These are phyloP conservation scores for Brettanomyces sp. DNA, from an alignment of 805 yeast species.

Conservation along the genomic window DNA sequence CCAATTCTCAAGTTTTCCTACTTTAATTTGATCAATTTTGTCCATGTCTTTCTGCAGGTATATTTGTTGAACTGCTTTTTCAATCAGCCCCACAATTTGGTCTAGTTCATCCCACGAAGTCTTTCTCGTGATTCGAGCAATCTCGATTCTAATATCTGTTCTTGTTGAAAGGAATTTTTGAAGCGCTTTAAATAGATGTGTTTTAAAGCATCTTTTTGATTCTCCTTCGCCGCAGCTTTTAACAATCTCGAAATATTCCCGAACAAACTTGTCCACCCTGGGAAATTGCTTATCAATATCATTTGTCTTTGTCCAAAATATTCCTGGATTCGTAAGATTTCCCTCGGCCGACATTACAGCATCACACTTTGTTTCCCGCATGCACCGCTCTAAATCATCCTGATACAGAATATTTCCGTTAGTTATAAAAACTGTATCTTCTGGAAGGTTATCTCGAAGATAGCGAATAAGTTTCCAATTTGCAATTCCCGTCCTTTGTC, in stretches of 20 bases:
- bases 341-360: slow-evolving; percentile 98
- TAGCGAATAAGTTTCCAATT: slow-evolving; percentile 78
- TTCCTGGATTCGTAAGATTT: slow-evolving; percentile 86
- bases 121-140: slow-evolving; percentile 43
- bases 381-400: slow-evolving; percentile 67
- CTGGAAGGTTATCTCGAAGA: slow-evolving; percentile 67
- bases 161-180: slow-evolving; percentile 72
- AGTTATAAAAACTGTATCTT: slow-evolving; percentile 80
- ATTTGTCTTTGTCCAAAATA: slow-evolving; percentile 50
- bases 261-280: slow-evolving; percentile 69
- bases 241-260: slow-evolving; percentile 86
- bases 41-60: slow-evolving; percentile 42
- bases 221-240: slow-evolving; percentile 55
- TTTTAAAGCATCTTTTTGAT: slow-evolving; percentile 75
- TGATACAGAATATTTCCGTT: slow-evolving; percentile 94
- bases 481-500: slow-evolving; percentile 91
- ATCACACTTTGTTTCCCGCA: slow-evolving; percentile 58
- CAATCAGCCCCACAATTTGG: slow-evolving; percentile 54
- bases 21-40: slow-evolving; percentile 43
- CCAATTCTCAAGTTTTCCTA: slow-evolving; percentile 53
- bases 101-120: slow-evolving; percentile 37
- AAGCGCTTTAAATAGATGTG: slow-evolving; percentile 82
- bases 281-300: slow-evolving; percentile 65
- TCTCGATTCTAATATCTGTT: slow-evolving; percentile 65
- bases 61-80: slow-evolving; percentile 50